These are phyloP conservation scores for Leptodermis oblonga DNA, from an alignment of 257 asterid species.

Conservation along the genomic window DNA sequence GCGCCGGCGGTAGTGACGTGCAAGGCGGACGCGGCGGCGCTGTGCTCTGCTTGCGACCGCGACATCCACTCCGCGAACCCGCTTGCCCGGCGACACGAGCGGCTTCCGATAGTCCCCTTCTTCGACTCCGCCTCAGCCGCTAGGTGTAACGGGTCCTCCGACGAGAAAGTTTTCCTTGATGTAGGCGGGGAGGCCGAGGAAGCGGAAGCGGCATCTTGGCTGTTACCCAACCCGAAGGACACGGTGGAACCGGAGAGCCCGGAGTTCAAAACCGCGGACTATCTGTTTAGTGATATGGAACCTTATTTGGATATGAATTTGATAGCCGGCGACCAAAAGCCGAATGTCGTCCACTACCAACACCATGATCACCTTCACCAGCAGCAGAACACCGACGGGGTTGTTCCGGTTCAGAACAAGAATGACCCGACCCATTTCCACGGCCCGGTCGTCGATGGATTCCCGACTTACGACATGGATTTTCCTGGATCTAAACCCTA, in stretches of 20 bases:
- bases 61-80: constrained; percentile 94
- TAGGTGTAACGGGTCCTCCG: constrained; percentile 6
- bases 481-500: constrained; percentile 51
- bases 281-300: constrained; percentile 46
- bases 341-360: constrained; percentile 16
- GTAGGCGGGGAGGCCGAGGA: constrained; percentile 28
- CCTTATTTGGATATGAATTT: constrained; percentile 59
- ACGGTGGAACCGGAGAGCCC: constrained; percentile 30
- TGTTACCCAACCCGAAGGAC: constrained; percentile 34
- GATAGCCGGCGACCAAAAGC: constrained; percentile 41
- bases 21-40: constrained; percentile 87
- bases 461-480: constrained; percentile 58
- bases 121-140: constrained; percentile 47
- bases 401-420: constrained; percentile 63
- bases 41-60: constrained; percentile 70
- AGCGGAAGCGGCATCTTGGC: constrained; percentile 54
- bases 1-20: constrained; percentile 83
- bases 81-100: constrained; percentile 81
- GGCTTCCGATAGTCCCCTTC: constrained; percentile 62
- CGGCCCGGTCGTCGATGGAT: constrained; percentile 72
- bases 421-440: constrained; percentile 39
- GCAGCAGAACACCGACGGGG: constrained; percentile 54
- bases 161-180: constrained; percentile 1
- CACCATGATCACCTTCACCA: constrained; percentile 20
- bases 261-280: constrained; percentile 49